Evolutionary conservation across 129 eudicot species (phyloP).

Genomic region (Helianthus tuberosus): DNA sequence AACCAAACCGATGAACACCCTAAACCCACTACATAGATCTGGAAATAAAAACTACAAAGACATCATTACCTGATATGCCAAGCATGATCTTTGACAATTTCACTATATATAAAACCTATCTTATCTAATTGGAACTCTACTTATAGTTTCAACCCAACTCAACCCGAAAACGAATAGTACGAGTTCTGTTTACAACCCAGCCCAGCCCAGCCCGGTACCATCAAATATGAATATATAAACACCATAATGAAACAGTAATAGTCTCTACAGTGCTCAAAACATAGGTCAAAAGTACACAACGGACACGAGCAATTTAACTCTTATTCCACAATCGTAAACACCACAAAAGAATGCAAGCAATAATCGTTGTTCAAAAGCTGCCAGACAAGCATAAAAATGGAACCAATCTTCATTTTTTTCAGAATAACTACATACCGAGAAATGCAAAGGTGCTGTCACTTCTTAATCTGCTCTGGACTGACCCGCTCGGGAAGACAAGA

Average conservation of each 20-base stretch:
- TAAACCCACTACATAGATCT: too few relatives aligned
- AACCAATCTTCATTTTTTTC: slow-evolving; percentile 19
- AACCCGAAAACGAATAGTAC: neutral
- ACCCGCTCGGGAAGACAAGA: slow-evolving; percentile 75
- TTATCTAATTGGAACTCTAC: neutral
- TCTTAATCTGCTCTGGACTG: slow-evolving; percentile 71
- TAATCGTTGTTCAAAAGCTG: slow-evolving; percentile 20
- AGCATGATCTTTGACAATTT: too few relatives aligned
- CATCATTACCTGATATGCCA: too few relatives aligned
- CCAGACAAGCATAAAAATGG: slow-evolving; percentile 13
- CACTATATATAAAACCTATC: too few relatives aligned
- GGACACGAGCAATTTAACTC: slow-evolving; percentile 13
- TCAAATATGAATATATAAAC: slow-evolving; percentile 9
- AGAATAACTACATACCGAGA: slow-evolving; percentile 33
- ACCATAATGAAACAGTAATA: slow-evolving; percentile 12
- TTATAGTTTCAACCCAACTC: neutral
- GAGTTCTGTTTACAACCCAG: too few relatives aligned
- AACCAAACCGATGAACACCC: too few relatives aligned
- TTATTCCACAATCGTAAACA: slow-evolving; percentile 32
- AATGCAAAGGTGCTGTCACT: slow-evolving; percentile 15
- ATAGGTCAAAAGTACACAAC: slow-evolving; percentile 27
- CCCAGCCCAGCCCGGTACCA: neutral
- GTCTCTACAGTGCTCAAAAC: slow-evolving; percentile 15
- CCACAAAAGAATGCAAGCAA: slow-evolving; percentile 35
- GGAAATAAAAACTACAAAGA: too few relatives aligned